Evolutionary conservation across 805 yeast species (phyloP), one percentile per base, ranked within the genome.

Genomic region (Trichomonascus vanleenenianus): DNA sequence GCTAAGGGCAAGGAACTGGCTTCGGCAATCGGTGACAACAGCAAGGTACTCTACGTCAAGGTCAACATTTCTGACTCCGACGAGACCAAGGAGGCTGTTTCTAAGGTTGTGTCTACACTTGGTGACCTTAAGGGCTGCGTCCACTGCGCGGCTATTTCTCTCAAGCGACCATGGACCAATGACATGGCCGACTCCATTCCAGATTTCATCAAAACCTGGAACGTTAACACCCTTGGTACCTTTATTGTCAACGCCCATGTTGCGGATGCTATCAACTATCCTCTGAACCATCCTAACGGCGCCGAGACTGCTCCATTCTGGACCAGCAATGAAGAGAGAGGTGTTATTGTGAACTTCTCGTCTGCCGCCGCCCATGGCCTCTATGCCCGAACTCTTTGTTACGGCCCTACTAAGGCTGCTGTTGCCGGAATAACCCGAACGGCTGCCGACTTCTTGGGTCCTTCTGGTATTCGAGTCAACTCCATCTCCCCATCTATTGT

Each of bases 181-280:
- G 51, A 50, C 22, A 30, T 51, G 32, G 54, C 54, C 27, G 54
- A 51, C 7, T 51, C 54, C 19, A 51, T 51, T 44, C 42, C 18
- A 18, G 51, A 50, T 36, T 51, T 51, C 46, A 35, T 36, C 15
- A 50, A 51, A 40, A 51, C 47, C 48, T 50, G 45, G 46, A 36
- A 51, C 10, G 42, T 51, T 14, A 51, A 51, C 43, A 51, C 54
- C 36, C 39, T 50, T 8, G 54, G 54, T 12, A 50, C 54, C 5
- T 50, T 50, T 22, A 39, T 51, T 19, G 47, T 50, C 41, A 42
- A 51, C 35, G 54, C 54, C n/a, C 50, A 47, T 18, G 52, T 51
- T 39, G 47, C 54, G 11, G 54, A 51, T 45, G 54, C 54, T 15
- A 50, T 51, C 6, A 51, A 51, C 39, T 35, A 48, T 30, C 45